These are phyloP conservation scores for Phytophthora nicotianae DNA, from an alignment of 352 stramenopile genomes.

Conservation along the genomic window DNA sequence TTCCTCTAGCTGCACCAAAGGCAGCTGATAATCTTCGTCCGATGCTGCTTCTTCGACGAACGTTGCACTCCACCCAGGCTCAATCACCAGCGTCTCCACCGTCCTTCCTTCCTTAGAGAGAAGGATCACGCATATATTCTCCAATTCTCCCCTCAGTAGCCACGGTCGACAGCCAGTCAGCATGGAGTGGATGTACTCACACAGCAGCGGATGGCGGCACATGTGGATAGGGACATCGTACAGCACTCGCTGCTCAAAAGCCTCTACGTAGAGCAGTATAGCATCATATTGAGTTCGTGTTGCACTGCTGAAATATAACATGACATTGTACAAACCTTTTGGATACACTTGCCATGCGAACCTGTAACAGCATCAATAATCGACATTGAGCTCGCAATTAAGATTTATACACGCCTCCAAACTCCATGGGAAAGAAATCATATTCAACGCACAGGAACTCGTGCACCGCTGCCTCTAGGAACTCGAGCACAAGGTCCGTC, in stretches of 20 bases:
- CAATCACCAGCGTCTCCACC: conserved; percentile 58
- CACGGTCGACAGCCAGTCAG: conserved; percentile 66
- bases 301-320: not conserved
- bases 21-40: conserved; percentile 39
- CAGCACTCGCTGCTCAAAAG: conserved; percentile 65
- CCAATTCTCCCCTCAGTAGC: conserved; percentile 61
- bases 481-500: conserved; percentile 73
- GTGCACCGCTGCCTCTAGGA: conserved; percentile 72
- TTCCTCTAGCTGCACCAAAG: conserved; percentile 63
- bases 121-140: conserved; percentile 68
- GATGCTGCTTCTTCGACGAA: conserved; percentile 19
- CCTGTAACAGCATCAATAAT: conserved; percentile 28
- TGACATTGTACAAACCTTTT: conserved; percentile 39
- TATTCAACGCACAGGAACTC: conserved; percentile 75
- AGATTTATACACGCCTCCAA: conserved; percentile 4
- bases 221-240: conserved; percentile 86
- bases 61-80: conserved; percentile 43
- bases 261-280: conserved; percentile 35
- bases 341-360: conserved; percentile 66
- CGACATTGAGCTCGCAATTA: conserved; percentile 5
- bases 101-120: conserved; percentile 53
- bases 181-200: conserved; percentile 83
- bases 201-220: conserved; percentile 69
- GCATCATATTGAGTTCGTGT: not conserved
- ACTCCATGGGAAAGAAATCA: not conserved